A percentile compares a stretch with the other conserved stretches of the same genome.
phyloP scores from a whole-genome alignment of 768 basidiomycete species.

The Auricularia cornea region DNA sequence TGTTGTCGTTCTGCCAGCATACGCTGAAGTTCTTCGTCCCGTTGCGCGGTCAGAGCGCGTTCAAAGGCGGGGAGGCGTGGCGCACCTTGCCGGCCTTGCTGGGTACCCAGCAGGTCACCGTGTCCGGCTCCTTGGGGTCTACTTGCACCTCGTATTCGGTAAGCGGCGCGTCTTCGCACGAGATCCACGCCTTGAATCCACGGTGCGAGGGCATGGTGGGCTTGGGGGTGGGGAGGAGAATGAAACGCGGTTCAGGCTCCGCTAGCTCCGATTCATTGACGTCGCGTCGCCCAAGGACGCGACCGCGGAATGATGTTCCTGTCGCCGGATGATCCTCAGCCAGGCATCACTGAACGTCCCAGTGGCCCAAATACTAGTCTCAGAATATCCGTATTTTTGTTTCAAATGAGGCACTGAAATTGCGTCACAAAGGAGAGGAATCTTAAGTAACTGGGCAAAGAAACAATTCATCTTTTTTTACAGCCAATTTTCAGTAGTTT shows the following conservation, averaged over 20 bases:
- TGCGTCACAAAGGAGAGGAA: too few species aligned
- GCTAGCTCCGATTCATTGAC: neutral
- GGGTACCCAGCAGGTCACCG: conserved; percentile 3
- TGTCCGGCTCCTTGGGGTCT: neutral
- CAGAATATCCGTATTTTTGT: too few species aligned
- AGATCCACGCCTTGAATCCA: conserved; percentile 7
- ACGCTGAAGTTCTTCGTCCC: conserved; percentile 1
- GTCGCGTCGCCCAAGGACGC: too few species aligned
- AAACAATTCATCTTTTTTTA: too few species aligned
- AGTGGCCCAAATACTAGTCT: too few species aligned
- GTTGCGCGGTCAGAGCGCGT: neutral
- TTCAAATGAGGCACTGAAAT: too few species aligned
- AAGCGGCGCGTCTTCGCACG: conserved; percentile 1
- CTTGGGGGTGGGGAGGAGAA: neutral
- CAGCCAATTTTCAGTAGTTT: too few species aligned
- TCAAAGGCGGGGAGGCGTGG: neutral
- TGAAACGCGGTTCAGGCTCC: neutral
- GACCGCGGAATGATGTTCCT: too few species aligned
- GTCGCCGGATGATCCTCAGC: too few species aligned
- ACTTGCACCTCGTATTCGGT: neutral
- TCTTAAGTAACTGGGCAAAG: too few species aligned
- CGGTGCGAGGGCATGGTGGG: neutral
- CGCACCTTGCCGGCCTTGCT: neutral
- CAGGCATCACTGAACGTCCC: too few species aligned
- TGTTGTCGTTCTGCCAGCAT: conserved; percentile 2